Conservation (phyloP, 345 rosid genomes). For the Boechera divaricarpa region DNA sequence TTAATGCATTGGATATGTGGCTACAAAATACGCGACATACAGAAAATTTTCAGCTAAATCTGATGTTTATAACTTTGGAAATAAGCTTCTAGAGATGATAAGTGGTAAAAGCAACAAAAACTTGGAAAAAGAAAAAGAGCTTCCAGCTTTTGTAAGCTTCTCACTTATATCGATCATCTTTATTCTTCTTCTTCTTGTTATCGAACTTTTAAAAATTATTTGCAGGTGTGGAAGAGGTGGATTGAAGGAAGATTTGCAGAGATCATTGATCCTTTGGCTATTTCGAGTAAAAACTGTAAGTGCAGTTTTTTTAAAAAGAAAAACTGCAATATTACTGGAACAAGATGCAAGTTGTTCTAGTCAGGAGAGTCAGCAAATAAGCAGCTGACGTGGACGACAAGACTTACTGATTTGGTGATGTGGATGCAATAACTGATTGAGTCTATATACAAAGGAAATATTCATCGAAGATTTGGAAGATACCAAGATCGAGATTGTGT, state of each 20-base stretch:
- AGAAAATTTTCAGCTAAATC: slow-evolving; percentile 54
- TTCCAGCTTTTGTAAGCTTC: slow-evolving; percentile 20
- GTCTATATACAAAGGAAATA: too few species aligned
- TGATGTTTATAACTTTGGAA: slow-evolving; percentile 57
- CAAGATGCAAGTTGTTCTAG: too few species aligned
- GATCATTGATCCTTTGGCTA: slow-evolving; percentile 47
- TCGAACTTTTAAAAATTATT: background rate
- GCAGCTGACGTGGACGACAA: too few species aligned
- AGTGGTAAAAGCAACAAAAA: slow-evolving; percentile 49
- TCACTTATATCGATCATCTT: background rate
- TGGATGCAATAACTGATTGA: too few species aligned
- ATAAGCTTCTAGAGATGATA: slow-evolving; percentile 53
- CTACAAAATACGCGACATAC: slow-evolving; percentile 47
- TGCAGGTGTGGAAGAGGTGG: slow-evolving; percentile 59
- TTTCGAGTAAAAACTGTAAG: background rate
- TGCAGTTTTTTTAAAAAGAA: too few species aligned
- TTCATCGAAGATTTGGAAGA: too few species aligned
- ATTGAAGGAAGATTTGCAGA: slow-evolving; percentile 44
- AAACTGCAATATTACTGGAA: too few species aligned
- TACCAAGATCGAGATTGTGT: too few species aligned
- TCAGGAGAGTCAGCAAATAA: too few species aligned
- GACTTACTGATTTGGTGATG: too few species aligned
- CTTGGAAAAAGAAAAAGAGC: slow-evolving; percentile 9
- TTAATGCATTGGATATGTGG: slow-evolving; percentile 58
- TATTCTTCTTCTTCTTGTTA: background rate